A percentile compares a stretch with the other conserved stretches of the same genome.
These are phyloP conservation scores for Liquidambar formosana DNA, from an alignment of 164 flowering plant genomes.

Conservation along the genomic window DNA sequence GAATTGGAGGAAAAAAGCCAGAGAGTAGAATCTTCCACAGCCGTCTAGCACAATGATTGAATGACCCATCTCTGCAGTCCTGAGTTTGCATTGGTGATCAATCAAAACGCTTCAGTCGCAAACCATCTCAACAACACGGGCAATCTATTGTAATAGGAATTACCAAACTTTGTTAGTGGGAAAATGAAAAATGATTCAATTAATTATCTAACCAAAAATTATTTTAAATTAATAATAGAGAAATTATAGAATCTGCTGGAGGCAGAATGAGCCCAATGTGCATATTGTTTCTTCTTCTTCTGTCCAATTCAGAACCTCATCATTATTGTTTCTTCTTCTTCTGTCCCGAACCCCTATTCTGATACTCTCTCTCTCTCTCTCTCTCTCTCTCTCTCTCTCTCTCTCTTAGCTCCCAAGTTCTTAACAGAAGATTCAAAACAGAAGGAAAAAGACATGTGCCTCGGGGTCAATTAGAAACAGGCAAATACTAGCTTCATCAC, in stretches of 20 bases:
- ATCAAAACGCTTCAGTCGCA: not conserved
- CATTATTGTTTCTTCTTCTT: too few species aligned
- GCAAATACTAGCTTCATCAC: not conserved
- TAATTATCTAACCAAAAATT: not conserved
- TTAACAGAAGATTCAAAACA: too few species aligned
- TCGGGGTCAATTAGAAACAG: not conserved
- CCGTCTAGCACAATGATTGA: not conserved
- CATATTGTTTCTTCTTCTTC: too few species aligned
- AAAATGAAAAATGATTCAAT: not conserved
- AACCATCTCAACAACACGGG: not conserved
- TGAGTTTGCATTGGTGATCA: not conserved
- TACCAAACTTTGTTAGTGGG: not conserved
- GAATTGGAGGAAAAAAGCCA: not conserved
- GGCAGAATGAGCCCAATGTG: too few species aligned
- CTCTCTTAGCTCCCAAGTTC: too few species aligned
- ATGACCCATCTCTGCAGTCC: not conserved
- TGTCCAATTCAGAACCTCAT: too few species aligned
- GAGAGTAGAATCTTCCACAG: not conserved
- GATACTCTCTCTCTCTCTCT: too few species aligned
- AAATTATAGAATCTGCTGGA: too few species aligned
- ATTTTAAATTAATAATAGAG: not conserved
- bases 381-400: too few species aligned
- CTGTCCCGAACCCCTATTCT: too few species aligned
- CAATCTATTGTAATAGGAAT: not conserved
- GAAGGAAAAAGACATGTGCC: not conserved